Conservation (phyloP, 108 stramenopile genomes). For the Conticribra weissflogii region DNA sequence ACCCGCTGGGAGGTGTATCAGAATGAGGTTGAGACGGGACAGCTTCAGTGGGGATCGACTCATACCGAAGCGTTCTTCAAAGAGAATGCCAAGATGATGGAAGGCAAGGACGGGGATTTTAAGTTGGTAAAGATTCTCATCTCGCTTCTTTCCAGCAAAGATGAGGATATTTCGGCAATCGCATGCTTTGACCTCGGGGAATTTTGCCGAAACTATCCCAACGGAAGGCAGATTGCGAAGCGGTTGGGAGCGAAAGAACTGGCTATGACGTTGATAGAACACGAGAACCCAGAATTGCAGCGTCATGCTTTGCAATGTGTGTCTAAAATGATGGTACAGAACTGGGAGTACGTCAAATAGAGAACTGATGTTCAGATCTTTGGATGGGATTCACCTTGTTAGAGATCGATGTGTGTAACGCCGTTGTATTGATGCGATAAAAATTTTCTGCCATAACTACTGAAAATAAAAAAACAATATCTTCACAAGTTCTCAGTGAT, state of each 20-base stretch:
- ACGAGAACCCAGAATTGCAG: slow-evolving; percentile 83
- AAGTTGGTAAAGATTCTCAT: slow-evolving; percentile 72
- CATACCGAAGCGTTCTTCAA: slow-evolving; percentile 91
- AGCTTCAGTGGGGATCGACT: slow-evolving; percentile 84
- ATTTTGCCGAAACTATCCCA: slow-evolving; percentile 93
- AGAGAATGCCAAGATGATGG: slow-evolving; percentile 66
- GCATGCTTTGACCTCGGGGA: slow-evolving; percentile 95
- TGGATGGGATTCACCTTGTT: not conserved
- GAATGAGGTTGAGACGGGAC: slow-evolving; percentile 80
- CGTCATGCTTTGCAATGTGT: slow-evolving; percentile 89
- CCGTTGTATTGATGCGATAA: not conserved
- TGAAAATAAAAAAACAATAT: not conserved
- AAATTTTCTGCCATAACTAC: not conserved
- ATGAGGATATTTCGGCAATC: slow-evolving; percentile 80
- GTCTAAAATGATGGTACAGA: slow-evolving; percentile 91
- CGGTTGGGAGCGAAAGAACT: slow-evolving; percentile 85
- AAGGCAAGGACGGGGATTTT: slow-evolving; percentile 68
- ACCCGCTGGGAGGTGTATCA: slow-evolving; percentile 86
- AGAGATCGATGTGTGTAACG: slow-evolving; percentile 1
- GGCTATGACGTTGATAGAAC: slow-evolving; percentile 86
- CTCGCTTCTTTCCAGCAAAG: slow-evolving; percentile 60
- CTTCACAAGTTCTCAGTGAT: not conserved
- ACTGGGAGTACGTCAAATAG: slow-evolving; percentile 63
- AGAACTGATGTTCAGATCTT: not conserved
- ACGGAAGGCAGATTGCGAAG: slow-evolving; percentile 79